Evolutionary conservation across 768 basidiomycete species (phyloP).

Genomic region (Tricholoma sp.): DNA sequence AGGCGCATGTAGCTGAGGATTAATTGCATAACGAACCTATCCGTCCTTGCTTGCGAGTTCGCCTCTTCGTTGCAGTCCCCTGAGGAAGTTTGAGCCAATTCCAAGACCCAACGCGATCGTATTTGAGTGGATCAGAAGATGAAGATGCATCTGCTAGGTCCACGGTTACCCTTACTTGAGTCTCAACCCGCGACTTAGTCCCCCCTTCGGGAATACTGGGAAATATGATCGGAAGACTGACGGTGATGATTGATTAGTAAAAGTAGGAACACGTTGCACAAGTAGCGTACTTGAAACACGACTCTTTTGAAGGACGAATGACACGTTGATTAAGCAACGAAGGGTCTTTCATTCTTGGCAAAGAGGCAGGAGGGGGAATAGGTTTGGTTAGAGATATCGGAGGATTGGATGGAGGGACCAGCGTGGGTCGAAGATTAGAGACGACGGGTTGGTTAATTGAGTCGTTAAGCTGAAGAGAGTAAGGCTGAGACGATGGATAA

Average conservation of each 20-base stretch:
- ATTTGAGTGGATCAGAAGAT: slow-evolving; percentile 55
- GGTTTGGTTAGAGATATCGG: slow-evolving; percentile 53
- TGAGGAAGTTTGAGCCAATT: slow-evolving; percentile 79
- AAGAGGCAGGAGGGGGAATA: slow-evolving; percentile 60
- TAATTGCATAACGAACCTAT: slow-evolving; percentile 46
- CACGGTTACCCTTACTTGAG: slow-evolving; percentile 82
- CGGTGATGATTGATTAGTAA: slow-evolving; percentile 7
- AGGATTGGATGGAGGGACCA: slow-evolving; percentile 29
- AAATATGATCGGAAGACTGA: slow-evolving; percentile 74
- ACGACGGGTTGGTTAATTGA: slow-evolving; percentile 15
- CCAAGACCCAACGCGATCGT: slow-evolving; percentile 86
- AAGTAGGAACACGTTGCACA: slow-evolving; percentile 1
- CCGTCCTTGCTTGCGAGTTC: slow-evolving; percentile 80
- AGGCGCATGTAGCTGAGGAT: slow-evolving; percentile 12
- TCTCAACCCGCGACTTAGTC: slow-evolving; percentile 92
- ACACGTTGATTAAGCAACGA: slow-evolving; percentile 49
- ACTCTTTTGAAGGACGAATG: slow-evolving; percentile 68
- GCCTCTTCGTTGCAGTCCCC: slow-evolving; percentile 79
- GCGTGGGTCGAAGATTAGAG: slow-evolving; percentile 24
- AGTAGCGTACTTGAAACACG: slow-evolving; percentile 65
- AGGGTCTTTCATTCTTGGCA: slow-evolving; percentile 52
- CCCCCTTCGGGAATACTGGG: slow-evolving; percentile 80
- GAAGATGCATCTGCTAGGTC: slow-evolving; percentile 71
- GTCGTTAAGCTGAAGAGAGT: slow-evolving; percentile 17
- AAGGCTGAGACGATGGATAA: slow-evolving; percentile 26